Base-by-base conservation (phyloP, 352 stramenopile species). In the Globisporangium irregulare region DNA sequence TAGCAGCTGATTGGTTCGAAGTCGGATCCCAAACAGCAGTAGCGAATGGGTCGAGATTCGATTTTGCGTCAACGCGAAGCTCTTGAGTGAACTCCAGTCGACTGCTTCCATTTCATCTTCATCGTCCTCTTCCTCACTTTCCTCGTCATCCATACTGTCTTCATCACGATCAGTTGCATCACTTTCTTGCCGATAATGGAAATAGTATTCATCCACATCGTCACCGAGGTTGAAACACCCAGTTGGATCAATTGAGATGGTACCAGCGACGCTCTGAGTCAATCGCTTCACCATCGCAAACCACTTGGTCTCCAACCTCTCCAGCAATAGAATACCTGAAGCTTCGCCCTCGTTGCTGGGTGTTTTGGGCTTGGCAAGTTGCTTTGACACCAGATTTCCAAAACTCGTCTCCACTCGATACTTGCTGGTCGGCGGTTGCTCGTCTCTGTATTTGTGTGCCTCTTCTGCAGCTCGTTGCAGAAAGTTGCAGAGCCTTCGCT, bases 321-420 rank as follows among this genome's bases (percentile, higher is more conserved):
- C 4, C 61, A 70, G 53, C 62, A 73, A 59, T 62, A 59, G 22
- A 43, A 46, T 53, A 76, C 62, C 60, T 43, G 27, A 48, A 15
- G n/a, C 59, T 14, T 60, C 55, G 9, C 22, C 12, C 1, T 15
- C 46, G 34, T 6, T 38, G 1, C 0, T 51, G 1, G 20, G 24
- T 10, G 46, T 7, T 18, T 25, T 46, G 0, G 70, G 41, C 9
- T 55, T 66, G 25, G 67, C 36, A 32, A 77, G 70, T 12, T 71
- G 68, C 12, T 62, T 67, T 14, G 86, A 92, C 3, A 93, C 72
- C 24, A 65, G 29, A 46, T 93, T 93, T 1, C 79, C 84, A 51
- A 93, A 93, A 9, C 80, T 86, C 5, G 79, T 80, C 68, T 93
- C 86, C 0, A 93, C 76, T 32, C 73, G 76, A 58, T 77, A 87